Evolutionary conservation across 805 yeast species (phyloP), one percentile per base, ranked within the genome.

Genomic region (Candida mattraensis): DNA sequence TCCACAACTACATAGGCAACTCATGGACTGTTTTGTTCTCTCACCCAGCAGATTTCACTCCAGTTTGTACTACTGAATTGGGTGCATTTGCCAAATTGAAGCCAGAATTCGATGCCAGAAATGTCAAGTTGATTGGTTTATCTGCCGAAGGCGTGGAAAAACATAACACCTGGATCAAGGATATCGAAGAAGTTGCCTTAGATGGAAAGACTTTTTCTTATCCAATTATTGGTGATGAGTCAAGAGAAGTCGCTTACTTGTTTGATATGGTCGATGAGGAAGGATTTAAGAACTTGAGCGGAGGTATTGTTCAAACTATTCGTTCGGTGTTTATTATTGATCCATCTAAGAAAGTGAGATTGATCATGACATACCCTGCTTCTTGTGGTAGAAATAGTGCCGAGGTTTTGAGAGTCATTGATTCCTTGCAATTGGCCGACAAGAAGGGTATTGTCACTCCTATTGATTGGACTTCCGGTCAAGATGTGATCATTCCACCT

Each of bases 11-110:
- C 72, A 71, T 87, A 51, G 91, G 91, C 31, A 78, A 83, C 66
- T 75, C 81, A 30, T 88, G 97, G 97, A 80, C 82, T 30, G 80
- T 88, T 33, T 71, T 88, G 56, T 88, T 88, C 69, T 85, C 95
- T 17, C 97, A 88, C 65, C 97, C 97, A 45, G 96, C 88, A 37
- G 97, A 88, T 64, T 89, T 87, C 74, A 88, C 97, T 13, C 97
- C 97, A 30, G 96, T 88, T 37, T 88, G 97, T 67, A 89, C 96
- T 56, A 88, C 96, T 39, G 97, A 88, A 70, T 74, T 88, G 58
- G 96, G 96, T 51, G 96, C 95, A 14, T 89, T 88, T 56, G 88
- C 96, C 47, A 76, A 80, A 54, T 76, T 87, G 66, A 85, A 87
- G 70, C 87, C 88, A 37, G 96, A 88, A 64, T 88, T 88, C 56